Base-by-base conservation (phyloP, 192 early-diverging fungal genomes). In the Gryganskiella cystojenkinii region DNA sequence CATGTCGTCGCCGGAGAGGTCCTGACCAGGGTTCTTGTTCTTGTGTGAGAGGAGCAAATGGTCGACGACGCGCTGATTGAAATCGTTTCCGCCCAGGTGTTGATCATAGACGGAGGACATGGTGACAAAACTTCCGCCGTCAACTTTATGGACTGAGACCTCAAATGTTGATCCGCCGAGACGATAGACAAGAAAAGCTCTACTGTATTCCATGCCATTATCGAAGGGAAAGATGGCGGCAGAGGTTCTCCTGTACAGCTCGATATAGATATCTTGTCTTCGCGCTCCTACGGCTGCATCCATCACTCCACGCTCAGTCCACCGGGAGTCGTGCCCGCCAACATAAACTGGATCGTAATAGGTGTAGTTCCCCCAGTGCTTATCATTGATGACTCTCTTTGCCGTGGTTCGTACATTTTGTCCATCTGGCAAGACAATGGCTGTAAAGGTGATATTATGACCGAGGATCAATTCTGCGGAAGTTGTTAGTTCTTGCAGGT, bases 11-110 rank as follows among this genome's bases (percentile, higher is more conserved):
- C 19, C 53, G 62, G 7, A 43, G 49, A 64, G 62, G 35, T 64
- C 50, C 35, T 64, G 62, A 17, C 37, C 24, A 50, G 81, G n/a
- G n/a, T n/a, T 82, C 85, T 93, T 94, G 87, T 92, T 90, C 85
- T 94, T 92, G 89, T 86, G 93, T 35, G 89, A 81, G 87, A 90
- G 87, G 74, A 86, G 88, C 85, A 95, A 91, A 90, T 95, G 88
- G 56, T 92, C 89, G 61, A 95, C 88, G 68, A 95, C 70, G 67
- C 92, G 87, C 85, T 93, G 89, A 87, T 95, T 92, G 79, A 95
- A 95, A 82, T 95, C 92, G 79, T 95, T 92, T 70, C 93, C 93
- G 49, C 93, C 93, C 56, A 92, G 81, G 62, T 91, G 89, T 40
- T 90, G 92, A 86, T 95, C 92, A 64, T 92, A 92, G 70, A 88